Percentiles rank a stretch among this genome's conserved stretches.
phyloP scores from a whole-genome alignment of 2,329 filamentous ascomycete species.

The Lecanicillium sp. region DNA sequence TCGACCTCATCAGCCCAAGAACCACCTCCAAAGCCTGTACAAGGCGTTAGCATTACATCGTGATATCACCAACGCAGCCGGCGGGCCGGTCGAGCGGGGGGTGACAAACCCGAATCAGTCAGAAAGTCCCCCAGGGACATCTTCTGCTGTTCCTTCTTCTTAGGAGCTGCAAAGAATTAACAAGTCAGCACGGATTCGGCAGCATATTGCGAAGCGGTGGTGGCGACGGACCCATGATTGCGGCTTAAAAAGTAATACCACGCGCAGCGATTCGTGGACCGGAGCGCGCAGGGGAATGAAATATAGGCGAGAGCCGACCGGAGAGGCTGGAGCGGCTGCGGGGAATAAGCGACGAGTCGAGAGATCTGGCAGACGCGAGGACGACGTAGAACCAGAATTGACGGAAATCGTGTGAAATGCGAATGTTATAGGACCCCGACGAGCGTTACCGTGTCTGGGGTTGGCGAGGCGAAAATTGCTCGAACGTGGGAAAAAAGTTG shows the following conservation, averaged over 20 bases:
- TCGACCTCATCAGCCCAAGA: conserved; percentile 99
- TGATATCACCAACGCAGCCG: conserved; percentile 18
- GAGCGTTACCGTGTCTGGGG: conserved; percentile 32
- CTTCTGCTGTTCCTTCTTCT: conserved; percentile 91
- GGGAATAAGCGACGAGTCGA: conserved; percentile 7
- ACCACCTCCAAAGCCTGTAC: conserved; percentile 47
- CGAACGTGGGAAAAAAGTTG: conserved; percentile 26
- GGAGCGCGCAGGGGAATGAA: conserved; percentile 28
- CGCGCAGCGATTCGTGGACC: conserved; percentile 36
- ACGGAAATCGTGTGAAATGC: conserved; percentile 13
- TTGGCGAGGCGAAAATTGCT: conserved; percentile 36
- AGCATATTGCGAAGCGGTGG: conserved; percentile 5
- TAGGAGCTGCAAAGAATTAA: conserved; percentile 56
- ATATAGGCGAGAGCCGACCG: conserved; percentile 11
- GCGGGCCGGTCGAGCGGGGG: conserved; percentile 11
- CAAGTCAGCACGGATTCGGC: conserved; percentile 10
- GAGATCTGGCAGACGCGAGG: conserved; percentile 5
- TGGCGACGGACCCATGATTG: conserved; percentile 51
- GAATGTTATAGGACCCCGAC: conserved; percentile 25
- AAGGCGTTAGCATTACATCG: conserved; percentile 16
- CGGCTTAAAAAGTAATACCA: conserved; percentile 33
- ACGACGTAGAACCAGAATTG: conserved; percentile 11
- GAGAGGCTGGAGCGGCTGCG: conserved; percentile 6
- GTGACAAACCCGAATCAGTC: conserved; percentile 72
- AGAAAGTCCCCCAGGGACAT: conserved; percentile 97